Conservation (phyloP, 805 yeast genomes). For the Wickerhamiella galacta region DNA sequence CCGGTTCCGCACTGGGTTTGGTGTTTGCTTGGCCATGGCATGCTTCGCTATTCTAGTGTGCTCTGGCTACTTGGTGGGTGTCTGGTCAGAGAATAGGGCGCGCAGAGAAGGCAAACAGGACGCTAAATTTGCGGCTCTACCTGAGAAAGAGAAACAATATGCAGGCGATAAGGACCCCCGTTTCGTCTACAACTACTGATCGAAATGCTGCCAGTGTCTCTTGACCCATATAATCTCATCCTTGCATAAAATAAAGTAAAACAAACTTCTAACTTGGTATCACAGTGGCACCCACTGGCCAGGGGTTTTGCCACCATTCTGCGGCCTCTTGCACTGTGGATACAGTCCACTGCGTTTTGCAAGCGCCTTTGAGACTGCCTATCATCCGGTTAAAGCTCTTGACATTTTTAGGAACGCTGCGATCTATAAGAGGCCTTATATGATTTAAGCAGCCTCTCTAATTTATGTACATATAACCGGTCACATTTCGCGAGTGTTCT, state of each 20-base stretch:
- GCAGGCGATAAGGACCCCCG: constrained; percentile 22
- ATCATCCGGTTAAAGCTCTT: no score
- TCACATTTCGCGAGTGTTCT: constrained; percentile 30
- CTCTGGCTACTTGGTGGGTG: constrained; percentile 22
- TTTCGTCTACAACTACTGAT: constrained; percentile 19
- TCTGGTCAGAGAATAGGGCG: constrained; percentile 17
- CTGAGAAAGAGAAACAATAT: constrained; percentile 11
- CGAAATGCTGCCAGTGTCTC: no score
- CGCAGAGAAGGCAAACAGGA: constrained; percentile 15
- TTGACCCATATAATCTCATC: no score
- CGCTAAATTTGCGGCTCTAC: constrained; percentile 13
- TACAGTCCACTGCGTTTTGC: no score
- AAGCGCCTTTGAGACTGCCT: no score
- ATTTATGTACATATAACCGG: constrained; percentile 4
- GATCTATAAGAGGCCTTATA: no score
- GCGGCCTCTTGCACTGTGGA: no score
- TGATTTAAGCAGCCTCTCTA: neutral
- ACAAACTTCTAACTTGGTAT: no score
- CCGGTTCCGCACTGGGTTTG: constrained; percentile 37
- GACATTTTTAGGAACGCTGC: no score
- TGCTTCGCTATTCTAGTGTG: constrained; percentile 26
- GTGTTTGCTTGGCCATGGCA: constrained; percentile 33
- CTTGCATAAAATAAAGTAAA: no score
- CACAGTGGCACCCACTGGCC: no score
- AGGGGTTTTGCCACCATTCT: no score